These are phyloP conservation scores for Rhizopus microsporus DNA, from an alignment of 371 early-diverging fungal genomes.

Conservation along the genomic window DNA sequence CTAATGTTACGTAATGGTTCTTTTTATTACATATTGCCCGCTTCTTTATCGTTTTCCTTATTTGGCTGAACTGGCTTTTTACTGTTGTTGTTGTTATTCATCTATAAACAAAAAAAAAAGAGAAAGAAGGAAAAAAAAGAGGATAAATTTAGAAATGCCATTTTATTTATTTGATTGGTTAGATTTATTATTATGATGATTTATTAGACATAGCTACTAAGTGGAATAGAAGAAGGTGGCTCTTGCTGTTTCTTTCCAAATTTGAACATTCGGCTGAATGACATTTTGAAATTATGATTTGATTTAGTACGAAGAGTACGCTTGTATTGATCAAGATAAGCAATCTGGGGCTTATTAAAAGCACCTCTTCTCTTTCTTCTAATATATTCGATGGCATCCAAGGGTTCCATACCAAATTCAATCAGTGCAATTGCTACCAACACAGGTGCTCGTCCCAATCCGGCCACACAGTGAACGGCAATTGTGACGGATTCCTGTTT, in stretches of 20 bases:
- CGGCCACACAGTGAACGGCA: slow-evolving; percentile 86
- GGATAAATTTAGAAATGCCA: background rate
- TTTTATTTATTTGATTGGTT: background rate
- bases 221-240: slow-evolving; percentile 9
- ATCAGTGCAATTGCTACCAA: slow-evolving; percentile 79
- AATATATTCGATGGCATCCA: slow-evolving; percentile 76
- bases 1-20: background rate
- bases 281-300: slow-evolving; percentile 20
- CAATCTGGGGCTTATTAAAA: slow-evolving; percentile 79
- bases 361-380: slow-evolving; percentile 79
- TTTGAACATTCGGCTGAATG: slow-evolving; percentile 19
- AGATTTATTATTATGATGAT: too few relatives aligned
- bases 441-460: slow-evolving; percentile 76
- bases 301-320: slow-evolving; percentile 31
- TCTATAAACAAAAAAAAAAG: background rate
- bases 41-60: slow-evolving; percentile 1
- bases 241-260: slow-evolving; percentile 9
- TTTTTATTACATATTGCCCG: background rate
- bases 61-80: too few relatives aligned
- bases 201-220: slow-evolving; percentile 20
- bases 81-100: background rate
- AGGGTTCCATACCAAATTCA: slow-evolving; percentile 74
- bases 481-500: slow-evolving; percentile 55
- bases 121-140: slow-evolving; percentile 1
- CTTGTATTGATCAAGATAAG: slow-evolving; percentile 56